These are phyloP conservation scores for Phytophthora sp. DNA, from an alignment of 352 stramenopile species.

Conservation along the genomic window DNA sequence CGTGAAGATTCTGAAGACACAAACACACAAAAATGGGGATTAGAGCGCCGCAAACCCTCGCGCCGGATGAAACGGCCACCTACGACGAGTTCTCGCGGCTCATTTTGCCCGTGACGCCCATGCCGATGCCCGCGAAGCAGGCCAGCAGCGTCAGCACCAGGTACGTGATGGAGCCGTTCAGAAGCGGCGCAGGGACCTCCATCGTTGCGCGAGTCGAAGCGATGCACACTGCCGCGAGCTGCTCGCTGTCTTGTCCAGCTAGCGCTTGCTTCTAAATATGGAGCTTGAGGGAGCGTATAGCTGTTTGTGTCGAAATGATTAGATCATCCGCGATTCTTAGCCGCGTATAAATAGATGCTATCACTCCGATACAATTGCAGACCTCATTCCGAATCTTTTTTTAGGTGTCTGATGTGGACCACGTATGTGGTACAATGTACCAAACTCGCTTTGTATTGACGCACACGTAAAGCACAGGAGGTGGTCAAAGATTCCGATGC, in stretches of 20 bases:
- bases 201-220: slow-evolving; percentile 47
- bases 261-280: slow-evolving; percentile 17
- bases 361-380: not conserved
- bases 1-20: slow-evolving; percentile 72
- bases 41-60: not conserved
- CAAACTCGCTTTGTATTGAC: too few relatives aligned
- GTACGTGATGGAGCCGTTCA: slow-evolving; percentile 88
- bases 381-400: slow-evolving; percentile 27
- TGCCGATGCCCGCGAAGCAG: slow-evolving; percentile 77
- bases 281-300: slow-evolving; percentile 25
- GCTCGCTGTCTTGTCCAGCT: slow-evolving; percentile 19
- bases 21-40: slow-evolving; percentile 6
- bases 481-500: too few relatives aligned
- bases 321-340: not conserved
- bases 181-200: slow-evolving; percentile 77
- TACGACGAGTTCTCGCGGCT: slow-evolving; percentile 87
- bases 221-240: slow-evolving; percentile 15
- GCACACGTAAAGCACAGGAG: too few relatives aligned
- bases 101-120: slow-evolving; percentile 86
- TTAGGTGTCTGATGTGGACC: not conserved
- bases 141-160: slow-evolving; percentile 84
- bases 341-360: slow-evolving; percentile 9
- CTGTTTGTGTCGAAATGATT: slow-evolving; percentile 6
- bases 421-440: not conserved
- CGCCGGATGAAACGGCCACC: slow-evolving; percentile 31